Conservation (phyloP, 2,329 filamentous ascomycete species). For the Aspergillus candidus region DNA sequence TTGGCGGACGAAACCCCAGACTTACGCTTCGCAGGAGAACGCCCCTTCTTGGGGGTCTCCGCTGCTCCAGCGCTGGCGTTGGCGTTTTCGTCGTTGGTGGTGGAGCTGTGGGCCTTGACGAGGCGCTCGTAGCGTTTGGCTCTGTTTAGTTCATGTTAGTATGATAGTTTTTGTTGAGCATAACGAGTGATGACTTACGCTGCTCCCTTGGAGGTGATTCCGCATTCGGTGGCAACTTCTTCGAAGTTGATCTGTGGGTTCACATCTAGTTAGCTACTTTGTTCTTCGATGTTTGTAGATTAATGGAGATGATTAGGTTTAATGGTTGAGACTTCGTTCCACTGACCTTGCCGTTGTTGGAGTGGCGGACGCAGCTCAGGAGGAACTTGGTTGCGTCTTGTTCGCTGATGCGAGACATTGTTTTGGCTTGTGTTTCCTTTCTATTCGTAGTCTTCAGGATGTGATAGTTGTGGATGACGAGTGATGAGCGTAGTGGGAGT, state of each 20-base stretch:
- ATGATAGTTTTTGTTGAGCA: not conserved
- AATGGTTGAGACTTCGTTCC: not conserved
- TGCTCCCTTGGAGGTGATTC: slow-evolving; percentile 59
- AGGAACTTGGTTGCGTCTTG: slow-evolving; percentile 61
- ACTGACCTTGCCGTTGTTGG: slow-evolving; percentile 54
- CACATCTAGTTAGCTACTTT: not conserved
- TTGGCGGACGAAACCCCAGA: not conserved
- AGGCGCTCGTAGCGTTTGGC: slow-evolving; percentile 64
- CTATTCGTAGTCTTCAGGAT: not conserved
- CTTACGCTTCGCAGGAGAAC: slow-evolving; percentile 12
- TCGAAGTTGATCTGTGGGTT: slow-evolving; percentile 57
- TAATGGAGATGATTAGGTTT: not conserved
- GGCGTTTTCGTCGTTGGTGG: slow-evolving; percentile 15
- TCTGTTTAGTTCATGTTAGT: slow-evolving; percentile 34
- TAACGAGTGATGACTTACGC: slow-evolving; percentile 52
- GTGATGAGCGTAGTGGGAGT: too few relatives aligned
- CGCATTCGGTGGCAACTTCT: slow-evolving; percentile 58
- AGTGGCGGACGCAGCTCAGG: slow-evolving; percentile 58
- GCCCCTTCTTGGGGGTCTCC: slow-evolving; percentile 12
- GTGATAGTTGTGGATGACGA: not conserved
- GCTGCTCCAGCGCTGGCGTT: slow-evolving; percentile 5
- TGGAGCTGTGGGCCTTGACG: slow-evolving; percentile 47
- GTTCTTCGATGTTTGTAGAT: not conserved
- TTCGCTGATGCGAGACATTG: slow-evolving; percentile 47
- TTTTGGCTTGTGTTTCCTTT: slow-evolving; percentile 1